Evolutionary conservation across 1,139 yeast genomes (phyloP).

Genomic region (Suhomyces atakaporum): DNA sequence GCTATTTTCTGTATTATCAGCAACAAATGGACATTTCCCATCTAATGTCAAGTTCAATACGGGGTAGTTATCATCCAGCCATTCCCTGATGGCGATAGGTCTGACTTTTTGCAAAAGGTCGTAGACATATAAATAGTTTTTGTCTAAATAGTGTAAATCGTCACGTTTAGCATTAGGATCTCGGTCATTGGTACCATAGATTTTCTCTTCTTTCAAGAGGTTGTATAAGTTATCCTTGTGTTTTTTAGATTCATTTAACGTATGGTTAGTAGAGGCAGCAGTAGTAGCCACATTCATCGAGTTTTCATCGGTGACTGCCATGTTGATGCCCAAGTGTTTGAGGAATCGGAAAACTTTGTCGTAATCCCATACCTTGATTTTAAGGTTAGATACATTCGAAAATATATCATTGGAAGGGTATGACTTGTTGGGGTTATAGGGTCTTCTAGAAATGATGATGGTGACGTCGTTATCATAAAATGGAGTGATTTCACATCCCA

Average conservation of each 20-base stretch:
- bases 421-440: conserved; percentile 18
- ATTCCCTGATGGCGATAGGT: conserved; percentile 83
- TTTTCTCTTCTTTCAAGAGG: conserved; percentile 78
- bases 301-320: conserved; percentile 16
- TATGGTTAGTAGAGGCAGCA: conserved; percentile 12
- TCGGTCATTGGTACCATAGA: conserved; percentile 84
- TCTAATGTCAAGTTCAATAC: conserved; percentile 48
- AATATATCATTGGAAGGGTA: conserved; percentile 63
- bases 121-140: conserved; percentile 69
- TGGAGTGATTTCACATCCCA: conserved; percentile 68
- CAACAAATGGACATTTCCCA: conserved; percentile 74
- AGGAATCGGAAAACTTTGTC: conserved; percentile 84
- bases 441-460: conserved; percentile 71
- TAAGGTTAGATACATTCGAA: conserved; percentile 58
- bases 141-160: conserved; percentile 78
- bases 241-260: conserved; percentile 14
- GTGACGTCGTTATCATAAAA: conserved; percentile 81
- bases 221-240: conserved; percentile 51
- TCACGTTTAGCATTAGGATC: conserved; percentile 85
- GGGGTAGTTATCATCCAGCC: conserved; percentile 55
- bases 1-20: conserved; percentile 45
- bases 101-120: conserved; percentile 78
- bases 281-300: conserved; percentile 11
- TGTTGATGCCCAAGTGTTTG: conserved; percentile 60
- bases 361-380: conserved; percentile 83